These are phyloP conservation scores for Russula sp. DNA, from an alignment of 768 basidiomycete genomes.

Conservation along the genomic window DNA sequence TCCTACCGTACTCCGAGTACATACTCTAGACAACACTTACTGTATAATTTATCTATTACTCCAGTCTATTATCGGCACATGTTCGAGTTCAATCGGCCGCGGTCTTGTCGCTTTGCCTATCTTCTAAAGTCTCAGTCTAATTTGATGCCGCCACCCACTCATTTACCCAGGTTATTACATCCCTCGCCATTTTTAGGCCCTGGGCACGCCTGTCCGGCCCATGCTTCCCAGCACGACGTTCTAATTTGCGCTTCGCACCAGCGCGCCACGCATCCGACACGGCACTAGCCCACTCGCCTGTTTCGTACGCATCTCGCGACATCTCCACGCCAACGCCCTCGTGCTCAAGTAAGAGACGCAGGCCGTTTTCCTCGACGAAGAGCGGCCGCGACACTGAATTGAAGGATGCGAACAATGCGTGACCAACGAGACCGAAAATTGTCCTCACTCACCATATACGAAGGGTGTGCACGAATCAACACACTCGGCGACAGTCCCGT, in stretches of 20 bases:
- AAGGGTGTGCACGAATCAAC: slow-evolving; percentile 75
- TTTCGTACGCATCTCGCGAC: slow-evolving; percentile 59
- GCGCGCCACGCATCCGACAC: slow-evolving; percentile 56
- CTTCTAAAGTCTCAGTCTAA: slow-evolving; percentile 5
- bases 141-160: slow-evolving; percentile 31
- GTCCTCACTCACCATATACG: slow-evolving; percentile 55
- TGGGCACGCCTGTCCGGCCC: slow-evolving; percentile 44
- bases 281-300: slow-evolving; percentile 65
- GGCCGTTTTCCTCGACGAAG: slow-evolving; percentile 78
- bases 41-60: background rate
- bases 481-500: slow-evolving; percentile 78
- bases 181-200: slow-evolving; percentile 46
- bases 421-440: background rate
- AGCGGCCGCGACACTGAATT: slow-evolving; percentile 66
- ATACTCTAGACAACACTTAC: background rate
- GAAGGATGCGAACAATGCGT: slow-evolving; percentile 31
- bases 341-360: slow-evolving; percentile 57
- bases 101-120: background rate
- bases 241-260: slow-evolving; percentile 50
- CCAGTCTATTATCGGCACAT: background rate
- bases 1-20: background rate
- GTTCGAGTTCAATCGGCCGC: background rate
- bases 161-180: slow-evolving; percentile 51
- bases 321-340: slow-evolving; percentile 72
- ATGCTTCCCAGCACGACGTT: slow-evolving; percentile 44